Evolutionary conservation across 129 eudicot genomes (phyloP), one percentile per base, ranked within the genome.

Genomic region (Lactuca sativa): DNA sequence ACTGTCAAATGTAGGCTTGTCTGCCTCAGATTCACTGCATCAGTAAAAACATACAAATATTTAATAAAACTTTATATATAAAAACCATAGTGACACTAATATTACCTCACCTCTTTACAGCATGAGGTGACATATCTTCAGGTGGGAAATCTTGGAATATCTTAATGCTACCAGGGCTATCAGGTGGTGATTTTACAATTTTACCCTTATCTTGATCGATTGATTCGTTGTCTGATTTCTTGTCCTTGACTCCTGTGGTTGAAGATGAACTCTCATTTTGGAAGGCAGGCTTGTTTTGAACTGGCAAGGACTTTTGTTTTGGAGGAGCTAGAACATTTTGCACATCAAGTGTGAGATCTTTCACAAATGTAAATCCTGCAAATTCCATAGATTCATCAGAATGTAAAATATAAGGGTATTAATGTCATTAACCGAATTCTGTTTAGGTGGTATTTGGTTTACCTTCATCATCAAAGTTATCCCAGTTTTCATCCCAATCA

Each of bases 401-500:
- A 70, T 31, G 49, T 54, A 31, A 68, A 4, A 21, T 51, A 25
- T 15, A 68, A 34, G 62, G 52, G 16, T 68, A 15, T 32, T 67
- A 51, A 67, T 48, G 72, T 44, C 51, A 44, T 44, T 44, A 2
- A 3, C 30, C 30, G 30, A 25, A 0, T 25, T 25, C 30, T 1
- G 30, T 1, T 25, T 9, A 10, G 1, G 0, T 72, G 25, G 37
- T 6, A 62, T 17, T 53, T 17, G 15, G 66, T 55, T 56, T 84
- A 86, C 96, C 98, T 83, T 89, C 98, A 65, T 89, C 96, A 73
- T 86, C 96, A 69, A 92, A 89, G 74, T 74, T 73, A 80, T 92
- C 98, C 98, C 96, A 92, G 51, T 71, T 77, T 79, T 89, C 96
- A 74, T 88, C 93, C 98, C 89, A 89, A 71, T 89, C 98, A 78